Conservation (phyloP, 345 rosid genomes). For the Garcia nutans region DNA sequence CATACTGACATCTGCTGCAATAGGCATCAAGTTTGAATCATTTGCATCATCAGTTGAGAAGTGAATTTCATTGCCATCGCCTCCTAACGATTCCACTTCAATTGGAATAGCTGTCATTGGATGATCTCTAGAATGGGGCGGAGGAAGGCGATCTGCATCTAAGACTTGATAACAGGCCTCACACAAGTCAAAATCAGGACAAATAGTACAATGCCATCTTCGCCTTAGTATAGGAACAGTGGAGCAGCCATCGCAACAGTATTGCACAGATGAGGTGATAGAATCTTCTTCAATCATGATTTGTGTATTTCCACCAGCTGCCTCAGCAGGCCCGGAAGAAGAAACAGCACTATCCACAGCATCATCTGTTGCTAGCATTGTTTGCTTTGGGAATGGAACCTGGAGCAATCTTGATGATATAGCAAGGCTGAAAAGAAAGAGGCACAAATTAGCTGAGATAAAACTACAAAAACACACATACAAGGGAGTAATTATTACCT, state of each 20-base stretch:
- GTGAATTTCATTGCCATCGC: constrained; percentile 75
- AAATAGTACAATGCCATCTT: constrained; percentile 98
- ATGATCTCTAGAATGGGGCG: constrained; percentile 94
- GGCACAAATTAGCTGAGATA: constrained; percentile 14
- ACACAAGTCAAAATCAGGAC: constrained; percentile 97
- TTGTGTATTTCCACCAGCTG: constrained; percentile 63
- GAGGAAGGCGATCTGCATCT: constrained; percentile 80
- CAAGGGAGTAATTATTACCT: constrained; percentile 51
- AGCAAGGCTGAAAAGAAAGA: constrained; percentile 68
- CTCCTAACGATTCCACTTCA: constrained; percentile 86
- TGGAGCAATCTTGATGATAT: constrained; percentile 97
- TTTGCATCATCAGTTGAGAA: constrained; percentile 67
- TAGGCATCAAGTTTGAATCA: constrained; percentile 56
- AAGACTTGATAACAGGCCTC: constrained; percentile 91
- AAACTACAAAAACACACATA: constrained; percentile 16
- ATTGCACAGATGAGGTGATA: constrained; percentile 91
- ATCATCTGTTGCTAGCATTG: constrained; percentile 83
- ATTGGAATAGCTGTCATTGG: constrained; percentile 94
- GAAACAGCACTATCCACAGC: constrained; percentile 57
- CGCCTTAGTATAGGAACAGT: constrained; percentile 91
- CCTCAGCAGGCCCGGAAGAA: constrained; percentile 53
- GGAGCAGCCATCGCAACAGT: constrained; percentile 98
- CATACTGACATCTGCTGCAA: constrained; percentile 40
- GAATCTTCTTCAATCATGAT: constrained; percentile 96
- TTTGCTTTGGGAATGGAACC: constrained; percentile 98